Percentiles rank a stretch among this genome's conserved stretches.
Evolutionary conservation across 140 eudicot species (phyloP).

Genomic region (Artemisia princeps): DNA sequence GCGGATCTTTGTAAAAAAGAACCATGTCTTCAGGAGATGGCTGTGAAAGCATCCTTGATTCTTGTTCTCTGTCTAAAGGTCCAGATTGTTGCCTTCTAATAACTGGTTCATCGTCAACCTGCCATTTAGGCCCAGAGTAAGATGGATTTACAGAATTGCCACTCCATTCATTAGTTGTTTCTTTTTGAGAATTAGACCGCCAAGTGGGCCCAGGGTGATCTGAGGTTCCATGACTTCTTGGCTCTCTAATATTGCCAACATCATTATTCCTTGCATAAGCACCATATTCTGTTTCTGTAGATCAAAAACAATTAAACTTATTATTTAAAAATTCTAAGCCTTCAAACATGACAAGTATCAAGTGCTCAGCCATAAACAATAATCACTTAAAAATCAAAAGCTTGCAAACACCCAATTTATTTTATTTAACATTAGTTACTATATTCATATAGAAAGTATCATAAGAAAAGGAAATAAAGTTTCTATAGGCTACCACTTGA

Average conservation of each 20-base stretch:
- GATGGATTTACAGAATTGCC: background rate
- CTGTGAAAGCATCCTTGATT: slow-evolving; percentile 38
- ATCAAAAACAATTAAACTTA: background rate
- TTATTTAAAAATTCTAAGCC: background rate
- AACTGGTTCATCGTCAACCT: slow-evolving; percentile 27
- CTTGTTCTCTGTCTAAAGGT: slow-evolving; percentile 47
- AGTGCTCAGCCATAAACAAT: background rate
- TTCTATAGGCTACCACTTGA: background rate
- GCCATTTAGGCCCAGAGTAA: background rate
- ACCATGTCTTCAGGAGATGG: slow-evolving; percentile 78
- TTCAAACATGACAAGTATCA: background rate
- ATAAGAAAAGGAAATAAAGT: background rate
- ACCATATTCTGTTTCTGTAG: slow-evolving; percentile 22
- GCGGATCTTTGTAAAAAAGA: slow-evolving; percentile 88
- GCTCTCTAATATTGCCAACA: slow-evolving; percentile 29
- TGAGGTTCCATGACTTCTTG: slow-evolving; percentile 29
- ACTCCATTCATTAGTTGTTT: slow-evolving; percentile 35
- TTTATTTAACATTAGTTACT: background rate
- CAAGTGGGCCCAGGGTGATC: slow-evolving; percentile 50
- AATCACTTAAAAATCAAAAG: background rate
- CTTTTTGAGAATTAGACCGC: slow-evolving; percentile 51
- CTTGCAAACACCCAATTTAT: background rate
- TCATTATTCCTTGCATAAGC: slow-evolving; percentile 21
- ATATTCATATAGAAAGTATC: background rate
- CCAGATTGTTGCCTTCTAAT: slow-evolving; percentile 53